Base-by-base conservation (phyloP, 805 yeast species). In the Jamesozyma gamospora region DNA sequence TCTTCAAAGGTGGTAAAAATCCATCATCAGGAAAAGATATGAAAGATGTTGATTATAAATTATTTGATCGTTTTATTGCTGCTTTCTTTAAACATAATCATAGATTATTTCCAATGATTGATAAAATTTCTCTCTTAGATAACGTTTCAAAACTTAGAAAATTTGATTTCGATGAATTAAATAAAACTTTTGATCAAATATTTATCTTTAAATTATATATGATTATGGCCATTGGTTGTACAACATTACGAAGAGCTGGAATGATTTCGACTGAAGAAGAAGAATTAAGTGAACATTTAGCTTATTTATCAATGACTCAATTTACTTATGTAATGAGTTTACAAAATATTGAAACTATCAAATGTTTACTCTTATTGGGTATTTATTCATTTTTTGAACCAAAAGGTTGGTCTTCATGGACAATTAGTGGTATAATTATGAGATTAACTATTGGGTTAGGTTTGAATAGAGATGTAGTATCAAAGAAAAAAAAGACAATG, bases 171-270 rank as follows among this genome's bases (percentile, higher is more conserved):
- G 32, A 40, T 4, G 19, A 27, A 14, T 53, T 58, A 41, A 46
- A 53, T 18, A 49, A 46, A 14, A 39, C 42, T 15, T 47, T 46
- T 35, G 57, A 54, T 39, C 51, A 48, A 13, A 28, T 43, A 12
- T 60, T 58, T 16, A 54, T 62, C 18, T 74, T 72, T 45, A 72
- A 74, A 53, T 46, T 74, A 10, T 68, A 66, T 50, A 69, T 75
- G 72, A 66, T 72, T 2, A 62, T 72, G 57, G 74, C 77, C 4
- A 69, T 72, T 32, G 79, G 79, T 1, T 71, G 75, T 40, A 69
- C 75, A 9, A 66, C 75, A 2, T 52, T 74, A 36, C 68, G 67
- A 33, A 55, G 67, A 39, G 66, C 67, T 3, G 66, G 65, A 3
- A 51, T 59, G 43, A 43, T 69, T 7, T 56, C 59, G 4, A 53